A percentile compares a stretch with the other conserved stretches of the same genome.
These are phyloP conservation scores for Fusarium kyushuense DNA, from an alignment of 2,329 filamentous ascomycete species.

Conservation along the genomic window DNA sequence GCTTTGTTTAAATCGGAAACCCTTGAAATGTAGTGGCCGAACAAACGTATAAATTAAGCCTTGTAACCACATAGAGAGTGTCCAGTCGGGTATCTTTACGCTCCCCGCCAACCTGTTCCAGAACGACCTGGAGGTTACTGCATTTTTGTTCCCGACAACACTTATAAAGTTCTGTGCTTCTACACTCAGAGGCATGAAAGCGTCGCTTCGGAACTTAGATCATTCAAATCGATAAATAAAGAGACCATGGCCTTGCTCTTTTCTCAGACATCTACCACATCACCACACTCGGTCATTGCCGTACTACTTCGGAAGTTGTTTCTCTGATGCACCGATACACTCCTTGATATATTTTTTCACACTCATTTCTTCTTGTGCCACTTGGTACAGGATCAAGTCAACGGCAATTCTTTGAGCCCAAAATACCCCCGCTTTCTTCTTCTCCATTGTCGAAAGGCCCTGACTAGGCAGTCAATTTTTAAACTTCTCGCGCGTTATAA, in stretches of 20 bases:
- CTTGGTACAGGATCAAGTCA: constrained; percentile 25
- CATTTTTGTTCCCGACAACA: background rate
- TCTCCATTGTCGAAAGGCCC: background rate
- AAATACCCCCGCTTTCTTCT: background rate
- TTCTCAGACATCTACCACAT: constrained; percentile 12
- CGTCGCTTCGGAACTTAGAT: background rate
- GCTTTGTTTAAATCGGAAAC: background rate
- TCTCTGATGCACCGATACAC: constrained; percentile 31
- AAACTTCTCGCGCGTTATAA: background rate
- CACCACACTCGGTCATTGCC: constrained; percentile 17
- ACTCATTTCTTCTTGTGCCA: constrained; percentile 33
- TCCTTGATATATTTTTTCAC: constrained; percentile 30
- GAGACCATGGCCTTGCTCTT: background rate
- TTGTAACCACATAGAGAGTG: constrained; percentile 8
- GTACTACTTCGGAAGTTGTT: constrained; percentile 34
- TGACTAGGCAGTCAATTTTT: background rate
- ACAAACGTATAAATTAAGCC: background rate
- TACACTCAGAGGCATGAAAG: background rate
- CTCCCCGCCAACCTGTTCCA: constrained; percentile 14
- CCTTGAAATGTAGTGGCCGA: background rate
- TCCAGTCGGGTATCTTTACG: background rate
- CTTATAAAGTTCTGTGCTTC: background rate
- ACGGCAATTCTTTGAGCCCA: constrained; percentile 15
- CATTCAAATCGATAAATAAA: constrained; percentile 15
- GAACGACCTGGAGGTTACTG: constrained; percentile 11